These are phyloP conservation scores for Aureobasidium mangrovei DNA, from an alignment of 2,329 filamentous ascomycete genomes.

Conservation along the genomic window DNA sequence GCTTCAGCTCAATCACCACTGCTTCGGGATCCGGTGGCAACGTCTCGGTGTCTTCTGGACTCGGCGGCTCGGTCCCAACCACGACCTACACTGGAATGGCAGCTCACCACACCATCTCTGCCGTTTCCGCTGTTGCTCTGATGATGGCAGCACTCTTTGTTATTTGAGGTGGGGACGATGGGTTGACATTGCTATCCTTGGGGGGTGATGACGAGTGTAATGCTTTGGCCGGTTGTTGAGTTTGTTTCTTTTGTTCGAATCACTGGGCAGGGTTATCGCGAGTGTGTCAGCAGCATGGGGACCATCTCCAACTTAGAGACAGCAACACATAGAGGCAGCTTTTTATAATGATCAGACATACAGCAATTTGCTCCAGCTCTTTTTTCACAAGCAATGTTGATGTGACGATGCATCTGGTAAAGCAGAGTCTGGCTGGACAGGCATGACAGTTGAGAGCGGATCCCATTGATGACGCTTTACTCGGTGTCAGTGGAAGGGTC, in stretches of 20 bases:
- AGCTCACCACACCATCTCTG: neutral
- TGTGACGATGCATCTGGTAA: neutral
- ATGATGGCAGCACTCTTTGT: constrained; percentile 3
- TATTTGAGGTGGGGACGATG: neutral
- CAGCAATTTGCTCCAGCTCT: neutral
- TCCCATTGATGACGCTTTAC: too few relatives aligned
- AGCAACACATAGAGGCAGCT: constrained; percentile 9
- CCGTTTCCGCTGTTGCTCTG: constrained; percentile 1
- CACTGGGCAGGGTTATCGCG: neutral
- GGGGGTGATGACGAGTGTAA: constrained; percentile 3
- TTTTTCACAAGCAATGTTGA: neutral
- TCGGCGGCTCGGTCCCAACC: neutral
- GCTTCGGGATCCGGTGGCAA: constrained; percentile 6
- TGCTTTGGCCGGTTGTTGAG: neutral
- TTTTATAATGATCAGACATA: constrained; percentile 12
- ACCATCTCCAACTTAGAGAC: neutral
- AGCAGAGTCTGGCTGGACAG: too few relatives aligned
- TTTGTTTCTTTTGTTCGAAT: constrained; percentile 3
- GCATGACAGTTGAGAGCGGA: too few relatives aligned
- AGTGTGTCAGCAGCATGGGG: neutral
- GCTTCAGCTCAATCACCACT: constrained; percentile 7
- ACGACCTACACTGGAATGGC: constrained; percentile 11
- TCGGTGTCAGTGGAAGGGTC: too few relatives aligned
- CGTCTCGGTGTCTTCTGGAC: constrained; percentile 7
- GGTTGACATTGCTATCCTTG: neutral